phyloP scores from a whole-genome alignment of 345 rosid species.

The Eucalyptus guilfoylei region DNA sequence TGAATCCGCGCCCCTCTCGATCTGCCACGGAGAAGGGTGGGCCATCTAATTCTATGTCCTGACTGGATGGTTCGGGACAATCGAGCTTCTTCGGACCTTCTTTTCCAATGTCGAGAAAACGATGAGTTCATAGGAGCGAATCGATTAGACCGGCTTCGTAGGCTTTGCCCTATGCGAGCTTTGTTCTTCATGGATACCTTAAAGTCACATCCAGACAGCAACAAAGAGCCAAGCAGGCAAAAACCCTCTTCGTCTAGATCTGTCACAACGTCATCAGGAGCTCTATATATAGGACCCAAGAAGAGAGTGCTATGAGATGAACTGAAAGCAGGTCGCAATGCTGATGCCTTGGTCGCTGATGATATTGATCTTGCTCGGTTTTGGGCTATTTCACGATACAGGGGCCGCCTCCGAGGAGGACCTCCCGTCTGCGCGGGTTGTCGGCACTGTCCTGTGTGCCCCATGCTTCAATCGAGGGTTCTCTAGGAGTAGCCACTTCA shows the following conservation, averaged over 20 bases:
- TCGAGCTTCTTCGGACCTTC: neutral
- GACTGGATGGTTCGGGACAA: neutral
- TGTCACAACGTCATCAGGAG: neutral
- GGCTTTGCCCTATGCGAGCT: neutral
- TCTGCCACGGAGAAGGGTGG: neutral
- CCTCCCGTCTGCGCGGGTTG: slow-evolving; percentile 43
- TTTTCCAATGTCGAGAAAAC: neutral
- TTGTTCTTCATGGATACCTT: neutral
- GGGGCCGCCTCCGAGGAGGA: slow-evolving; percentile 10
- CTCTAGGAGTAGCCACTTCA: slow-evolving; percentile 48
- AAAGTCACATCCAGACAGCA: neutral
- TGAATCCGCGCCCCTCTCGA: neutral
- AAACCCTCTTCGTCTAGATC: neutral
- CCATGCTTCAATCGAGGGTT: slow-evolving; percentile 52
- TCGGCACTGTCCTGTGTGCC: slow-evolving; percentile 83
- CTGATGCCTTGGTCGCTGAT: slow-evolving; percentile 17
- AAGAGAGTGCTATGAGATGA: neutral
- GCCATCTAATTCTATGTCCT: neutral
- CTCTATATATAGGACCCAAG: neutral
- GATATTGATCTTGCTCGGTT: slow-evolving; percentile 5
- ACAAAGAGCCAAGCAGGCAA: neutral
- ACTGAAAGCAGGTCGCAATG: neutral
- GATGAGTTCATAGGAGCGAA: neutral
- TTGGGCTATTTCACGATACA: neutral
- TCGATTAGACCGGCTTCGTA: neutral